Percentiles rank a stretch among this genome's conserved stretches.
phyloP scores from a whole-genome alignment of 2,329 filamentous ascomycete species.

The Aureobasidium leucospermi region DNA sequence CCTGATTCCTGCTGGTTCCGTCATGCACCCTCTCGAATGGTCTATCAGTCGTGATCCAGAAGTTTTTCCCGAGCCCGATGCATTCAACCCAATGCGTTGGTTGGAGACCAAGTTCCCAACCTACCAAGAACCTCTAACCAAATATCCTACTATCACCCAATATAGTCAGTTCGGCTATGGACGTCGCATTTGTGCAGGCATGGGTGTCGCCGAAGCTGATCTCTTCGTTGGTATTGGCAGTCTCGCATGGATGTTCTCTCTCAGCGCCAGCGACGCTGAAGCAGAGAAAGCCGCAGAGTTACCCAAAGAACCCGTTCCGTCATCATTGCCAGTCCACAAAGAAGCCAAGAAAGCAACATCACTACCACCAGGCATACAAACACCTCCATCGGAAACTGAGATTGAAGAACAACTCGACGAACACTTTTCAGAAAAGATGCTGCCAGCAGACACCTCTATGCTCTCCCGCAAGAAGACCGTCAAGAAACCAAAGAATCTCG shows the following conservation, averaged over 20 bases:
- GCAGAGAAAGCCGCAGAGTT: neutral
- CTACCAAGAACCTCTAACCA: slow-evolving; percentile 20
- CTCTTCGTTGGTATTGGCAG: slow-evolving; percentile 33
- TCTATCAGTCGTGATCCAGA: slow-evolving; percentile 20
- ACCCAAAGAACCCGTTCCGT: neutral
- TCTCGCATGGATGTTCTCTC: slow-evolving; percentile 40
- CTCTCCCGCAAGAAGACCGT: neutral
- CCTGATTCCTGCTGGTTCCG: slow-evolving; percentile 21
- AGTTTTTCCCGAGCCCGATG: slow-evolving; percentile 19
- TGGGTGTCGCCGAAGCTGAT: slow-evolving; percentile 25
- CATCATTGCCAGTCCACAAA: neutral
- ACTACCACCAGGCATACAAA: neutral
- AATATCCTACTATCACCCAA: slow-evolving; percentile 20
- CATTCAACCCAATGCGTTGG: slow-evolving; percentile 22
- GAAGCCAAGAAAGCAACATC: neutral
- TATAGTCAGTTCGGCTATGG: slow-evolving; percentile 26
- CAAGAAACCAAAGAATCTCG: neutral
- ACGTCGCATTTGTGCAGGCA: slow-evolving; percentile 25
- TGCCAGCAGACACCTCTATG: neutral
- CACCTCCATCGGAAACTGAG: slow-evolving; percentile 9
- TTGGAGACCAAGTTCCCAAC: slow-evolving; percentile 18
- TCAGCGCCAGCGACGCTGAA: slow-evolving; percentile 22
- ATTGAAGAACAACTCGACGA: slow-evolving; percentile 1
- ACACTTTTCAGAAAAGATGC: slow-evolving; percentile 7
- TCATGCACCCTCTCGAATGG: slow-evolving; percentile 23